Conservation (phyloP, 768 basidiomycete species). For the Macrolepiota dolichaula region DNA sequence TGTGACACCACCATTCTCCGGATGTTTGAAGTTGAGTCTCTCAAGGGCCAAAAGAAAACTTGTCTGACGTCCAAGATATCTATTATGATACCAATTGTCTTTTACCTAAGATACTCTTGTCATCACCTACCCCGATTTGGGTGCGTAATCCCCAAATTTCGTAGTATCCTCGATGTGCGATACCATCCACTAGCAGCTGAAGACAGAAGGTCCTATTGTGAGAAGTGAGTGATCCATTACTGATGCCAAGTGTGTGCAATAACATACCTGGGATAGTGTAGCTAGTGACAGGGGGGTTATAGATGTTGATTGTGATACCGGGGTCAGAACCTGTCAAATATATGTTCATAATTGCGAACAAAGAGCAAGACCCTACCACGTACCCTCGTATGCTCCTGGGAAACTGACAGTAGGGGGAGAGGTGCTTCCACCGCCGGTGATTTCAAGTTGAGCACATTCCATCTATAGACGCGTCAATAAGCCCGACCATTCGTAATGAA, state of each 20-base stretch:
- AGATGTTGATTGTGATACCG: constrained; percentile 17
- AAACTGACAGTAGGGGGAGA: constrained; percentile 43
- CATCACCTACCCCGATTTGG: too few relatives aligned
- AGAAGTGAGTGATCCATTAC: too few relatives aligned
- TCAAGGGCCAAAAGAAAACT: not conserved
- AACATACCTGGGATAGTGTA: constrained; percentile 22
- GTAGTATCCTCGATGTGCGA: too few relatives aligned
- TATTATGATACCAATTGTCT: too few relatives aligned
- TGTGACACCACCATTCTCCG: too few relatives aligned
- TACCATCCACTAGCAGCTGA: too few relatives aligned
- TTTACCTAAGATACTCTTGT: too few relatives aligned
- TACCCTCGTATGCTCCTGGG: constrained; percentile 43
- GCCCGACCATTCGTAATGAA: not conserved
- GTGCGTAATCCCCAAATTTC: too few relatives aligned
- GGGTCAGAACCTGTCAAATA: constrained; percentile 8
- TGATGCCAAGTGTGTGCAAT: not conserved
- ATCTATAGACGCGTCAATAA: constrained; percentile 25
- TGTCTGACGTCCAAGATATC: not conserved
- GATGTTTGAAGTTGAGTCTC: too few relatives aligned
- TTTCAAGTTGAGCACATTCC: constrained; percentile 44
- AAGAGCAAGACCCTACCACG: not conserved
- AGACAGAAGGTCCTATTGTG: too few relatives aligned
- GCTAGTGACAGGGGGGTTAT: not conserved
- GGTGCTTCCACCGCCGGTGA: constrained; percentile 41
- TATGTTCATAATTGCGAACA: not conserved